Evolutionary conservation across 768 basidiomycete species (phyloP).

Genomic region (Cystofilobasidium macerans): DNA sequence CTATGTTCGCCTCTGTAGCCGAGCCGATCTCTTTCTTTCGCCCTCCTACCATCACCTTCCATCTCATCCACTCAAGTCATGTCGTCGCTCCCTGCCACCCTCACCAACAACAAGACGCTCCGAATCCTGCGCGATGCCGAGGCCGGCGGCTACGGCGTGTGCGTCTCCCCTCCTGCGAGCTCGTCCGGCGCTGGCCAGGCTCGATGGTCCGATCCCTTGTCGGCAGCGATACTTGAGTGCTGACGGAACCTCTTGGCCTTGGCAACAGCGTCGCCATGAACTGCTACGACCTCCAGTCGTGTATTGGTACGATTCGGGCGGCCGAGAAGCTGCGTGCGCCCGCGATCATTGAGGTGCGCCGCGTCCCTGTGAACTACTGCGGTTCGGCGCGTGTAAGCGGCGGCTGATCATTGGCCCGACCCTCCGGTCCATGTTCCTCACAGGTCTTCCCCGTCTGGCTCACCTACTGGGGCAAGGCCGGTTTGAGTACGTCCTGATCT

Average conservation of each 20-base stretch:
- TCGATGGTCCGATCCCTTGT: too few relatives aligned
- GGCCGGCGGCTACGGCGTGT: constrained; percentile 32
- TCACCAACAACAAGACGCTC: constrained; percentile 33
- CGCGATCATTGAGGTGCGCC: constrained; percentile 31
- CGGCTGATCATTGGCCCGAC: neutral
- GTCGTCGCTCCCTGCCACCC: constrained; percentile 8
- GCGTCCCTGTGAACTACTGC: neutral
- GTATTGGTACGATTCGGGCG: constrained; percentile 36
- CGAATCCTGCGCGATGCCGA: constrained; percentile 37
- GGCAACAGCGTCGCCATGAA: neutral
- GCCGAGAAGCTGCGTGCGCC: constrained; percentile 36
- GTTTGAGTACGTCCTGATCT: constrained; percentile 30
- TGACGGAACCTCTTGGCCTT: too few relatives aligned
- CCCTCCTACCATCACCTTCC: neutral
- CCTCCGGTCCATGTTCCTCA: neutral
- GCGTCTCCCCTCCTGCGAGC: neutral
- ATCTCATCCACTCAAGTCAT: neutral
- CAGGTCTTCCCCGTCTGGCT: constrained; percentile 37
- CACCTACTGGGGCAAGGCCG: constrained; percentile 31
- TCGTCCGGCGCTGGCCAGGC: neutral
- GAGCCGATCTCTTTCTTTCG: neutral
- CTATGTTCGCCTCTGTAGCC: too few relatives aligned
- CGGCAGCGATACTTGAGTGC: too few relatives aligned
- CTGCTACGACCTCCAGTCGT: constrained; percentile 35
- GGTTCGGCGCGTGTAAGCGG: too few relatives aligned